Evolutionary conservation across 2,329 filamentous ascomycete species (phyloP), one percentile per base, ranked within the genome.

Genomic region (Alternaria sp.): DNA sequence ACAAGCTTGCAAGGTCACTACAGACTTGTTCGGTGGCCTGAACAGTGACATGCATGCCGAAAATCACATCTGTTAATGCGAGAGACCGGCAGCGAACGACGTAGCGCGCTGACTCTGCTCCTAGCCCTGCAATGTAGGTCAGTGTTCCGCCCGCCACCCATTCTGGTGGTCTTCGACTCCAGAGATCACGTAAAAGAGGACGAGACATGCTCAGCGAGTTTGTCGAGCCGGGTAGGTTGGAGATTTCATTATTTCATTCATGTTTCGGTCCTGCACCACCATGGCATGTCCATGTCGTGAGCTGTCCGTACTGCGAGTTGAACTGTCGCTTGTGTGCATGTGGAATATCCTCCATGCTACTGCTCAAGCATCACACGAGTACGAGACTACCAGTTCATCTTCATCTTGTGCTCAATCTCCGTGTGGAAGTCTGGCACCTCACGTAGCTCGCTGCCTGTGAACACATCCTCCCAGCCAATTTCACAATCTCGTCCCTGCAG

Each of bases 391-490:
- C 84, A 83, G 83, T 78, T 85, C 88, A 97, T 96, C 85, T 89
- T 91, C 80, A 97, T 84, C 86, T 93, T 92, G 81, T 88, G 87
- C 88, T 97, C 94, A 89, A 97, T 93, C 87, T 98, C 94, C 59
- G 92, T 90, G 73, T 97, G 93, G 81, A 97, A 89, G 54, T 90
- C 88, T 25, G 90, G 87, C 43, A 88, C 83, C 63, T 87, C 86
- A 72, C 89, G 86, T 77, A 88, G 86, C 80, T 94, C 92, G 70
- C 92, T 90, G 62, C 84, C 92, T 20, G 86, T 88, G 78, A 90
- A 98, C 20, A 99, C 89, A 83, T 98, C 95, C 85, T 99, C 95
- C 95, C 95, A 99, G 9, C 85, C 88, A 70, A 97, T 84, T 73
- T 87, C 90, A 28, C 86, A 82, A 78, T 98, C 95, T 74, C 89